A percentile compares a stretch with the other conserved stretches of the same genome.
Evolutionary conservation across 2,329 filamentous ascomycete species (phyloP).

Genomic region (Calonectria hongkongensis): DNA sequence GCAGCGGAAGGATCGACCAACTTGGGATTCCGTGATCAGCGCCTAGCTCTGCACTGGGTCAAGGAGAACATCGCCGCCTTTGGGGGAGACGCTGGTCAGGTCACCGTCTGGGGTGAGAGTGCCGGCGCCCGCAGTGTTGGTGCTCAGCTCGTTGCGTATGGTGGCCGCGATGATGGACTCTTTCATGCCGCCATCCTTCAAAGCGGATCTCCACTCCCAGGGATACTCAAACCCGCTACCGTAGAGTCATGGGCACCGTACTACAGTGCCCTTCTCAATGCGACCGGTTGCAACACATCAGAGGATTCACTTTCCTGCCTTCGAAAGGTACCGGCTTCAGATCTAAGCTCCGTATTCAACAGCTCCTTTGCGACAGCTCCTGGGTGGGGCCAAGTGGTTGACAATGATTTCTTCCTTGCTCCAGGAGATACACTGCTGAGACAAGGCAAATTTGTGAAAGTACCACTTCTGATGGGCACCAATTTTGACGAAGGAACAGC

Average conservation of each 20-base stretch:
- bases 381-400: constrained; percentile 6
- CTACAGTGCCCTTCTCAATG: neutral
- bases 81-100: neutral
- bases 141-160: constrained; percentile 4
- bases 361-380: constrained; percentile 3
- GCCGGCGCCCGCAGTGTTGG: constrained; percentile 10
- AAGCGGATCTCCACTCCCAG: constrained; percentile 6
- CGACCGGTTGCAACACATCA: neutral
- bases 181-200: constrained; percentile 3
- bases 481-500: constrained; percentile 10
- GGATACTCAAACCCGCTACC: constrained; percentile 2
- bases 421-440: neutral
- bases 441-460: constrained; percentile 11
- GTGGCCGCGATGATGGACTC: constrained; percentile 1
- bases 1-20: neutral
- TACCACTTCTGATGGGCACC: constrained; percentile 6
- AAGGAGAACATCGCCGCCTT: neutral
- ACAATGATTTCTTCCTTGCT: constrained; percentile 13
- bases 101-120: constrained; percentile 1
- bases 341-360: neutral
- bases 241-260: neutral
- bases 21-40: constrained; percentile 9
- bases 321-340: neutral
- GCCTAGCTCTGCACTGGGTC: constrained; percentile 3
- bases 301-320: neutral